Conservation (phyloP, 2,329 filamentous ascomycete genomes). For the Xylariales sp. region DNA sequence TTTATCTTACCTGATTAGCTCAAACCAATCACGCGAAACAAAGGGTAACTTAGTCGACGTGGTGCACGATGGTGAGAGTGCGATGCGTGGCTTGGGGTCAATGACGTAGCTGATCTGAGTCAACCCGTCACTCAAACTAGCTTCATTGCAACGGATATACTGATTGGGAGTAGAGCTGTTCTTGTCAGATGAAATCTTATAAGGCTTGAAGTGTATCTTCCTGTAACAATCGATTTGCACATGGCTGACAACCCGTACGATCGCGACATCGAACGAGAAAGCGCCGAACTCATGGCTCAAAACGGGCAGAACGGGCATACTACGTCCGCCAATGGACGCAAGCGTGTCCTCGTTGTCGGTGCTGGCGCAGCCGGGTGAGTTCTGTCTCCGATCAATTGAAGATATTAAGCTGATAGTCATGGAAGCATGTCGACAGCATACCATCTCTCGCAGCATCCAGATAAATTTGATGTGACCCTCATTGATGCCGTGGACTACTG, state of each 20-base stretch:
- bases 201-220: background rate
- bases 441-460: slow-evolving; percentile 53
- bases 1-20: too few species aligned
- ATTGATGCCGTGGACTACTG: slow-evolving; percentile 54
- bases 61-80: too few species aligned
- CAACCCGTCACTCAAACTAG: slow-evolving; percentile 8
- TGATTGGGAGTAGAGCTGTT: background rate
- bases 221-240: background rate
- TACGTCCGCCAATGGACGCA: slow-evolving; percentile 18
- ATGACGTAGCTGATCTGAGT: slow-evolving; percentile 8
- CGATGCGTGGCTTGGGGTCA: slow-evolving; percentile 7
- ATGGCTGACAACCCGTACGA: slow-evolving; percentile 10
- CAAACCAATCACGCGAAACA: too few species aligned
- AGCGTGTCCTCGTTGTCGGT: slow-evolving; percentile 35
- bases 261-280: slow-evolving; percentile 18
- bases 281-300: slow-evolving; percentile 17
- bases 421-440: slow-evolving; percentile 52
- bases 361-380: slow-evolving; percentile 35
- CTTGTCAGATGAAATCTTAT: background rate
- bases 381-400: background rate
- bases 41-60: too few species aligned
- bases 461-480: slow-evolving; percentile 56
- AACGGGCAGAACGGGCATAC: slow-evolving; percentile 12
- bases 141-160: background rate
- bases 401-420: background rate